These are phyloP conservation scores for Madurella fahalii DNA, from an alignment of 2,329 filamentous ascomycete genomes.

Conservation along the genomic window DNA sequence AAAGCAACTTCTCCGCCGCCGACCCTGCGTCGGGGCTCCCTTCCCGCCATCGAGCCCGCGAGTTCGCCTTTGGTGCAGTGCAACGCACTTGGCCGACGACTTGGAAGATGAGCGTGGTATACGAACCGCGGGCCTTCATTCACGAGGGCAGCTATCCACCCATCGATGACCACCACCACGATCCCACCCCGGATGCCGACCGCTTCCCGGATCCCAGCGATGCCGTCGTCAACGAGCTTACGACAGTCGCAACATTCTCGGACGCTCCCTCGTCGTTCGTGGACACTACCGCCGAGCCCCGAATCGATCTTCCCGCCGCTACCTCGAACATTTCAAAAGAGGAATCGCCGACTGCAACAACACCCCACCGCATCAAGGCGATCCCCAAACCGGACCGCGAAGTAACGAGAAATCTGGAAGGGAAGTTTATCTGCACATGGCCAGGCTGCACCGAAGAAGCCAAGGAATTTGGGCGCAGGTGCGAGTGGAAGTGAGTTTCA, in stretches of 20 bases:
- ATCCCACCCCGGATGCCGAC: conserved; percentile 33
- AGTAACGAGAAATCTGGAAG: conserved; percentile 59
- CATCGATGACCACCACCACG: conserved; percentile 40
- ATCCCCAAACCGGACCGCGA: conserved; percentile 58
- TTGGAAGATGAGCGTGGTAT: conserved; percentile 39
- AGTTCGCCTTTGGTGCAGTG: conserved; percentile 10
- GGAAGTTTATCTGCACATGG: conserved; percentile 73
- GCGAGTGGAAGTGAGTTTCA: conserved; percentile 83
- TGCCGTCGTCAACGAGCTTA: conserved; percentile 32
- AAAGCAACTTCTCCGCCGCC: background rate
- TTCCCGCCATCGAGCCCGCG: background rate
- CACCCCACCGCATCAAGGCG: conserved; percentile 43
- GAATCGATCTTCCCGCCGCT: conserved; percentile 36
- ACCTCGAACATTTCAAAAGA: conserved; percentile 26
- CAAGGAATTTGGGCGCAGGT: conserved; percentile 71
- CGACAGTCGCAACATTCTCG: conserved; percentile 34
- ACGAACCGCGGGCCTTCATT: conserved; percentile 47
- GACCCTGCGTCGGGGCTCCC: background rate
- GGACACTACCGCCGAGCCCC: conserved; percentile 27
- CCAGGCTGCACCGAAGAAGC: conserved; percentile 62
- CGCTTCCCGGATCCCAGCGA: conserved; percentile 41
- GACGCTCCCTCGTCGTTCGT: conserved; percentile 27
- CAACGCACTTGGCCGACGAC: conserved; percentile 2
- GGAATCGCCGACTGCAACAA: conserved; percentile 27
- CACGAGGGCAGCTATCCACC: conserved; percentile 46